These are phyloP conservation scores for Clonostachys rosea DNA, from an alignment of 2,329 filamentous ascomycete genomes.

Conservation along the genomic window DNA sequence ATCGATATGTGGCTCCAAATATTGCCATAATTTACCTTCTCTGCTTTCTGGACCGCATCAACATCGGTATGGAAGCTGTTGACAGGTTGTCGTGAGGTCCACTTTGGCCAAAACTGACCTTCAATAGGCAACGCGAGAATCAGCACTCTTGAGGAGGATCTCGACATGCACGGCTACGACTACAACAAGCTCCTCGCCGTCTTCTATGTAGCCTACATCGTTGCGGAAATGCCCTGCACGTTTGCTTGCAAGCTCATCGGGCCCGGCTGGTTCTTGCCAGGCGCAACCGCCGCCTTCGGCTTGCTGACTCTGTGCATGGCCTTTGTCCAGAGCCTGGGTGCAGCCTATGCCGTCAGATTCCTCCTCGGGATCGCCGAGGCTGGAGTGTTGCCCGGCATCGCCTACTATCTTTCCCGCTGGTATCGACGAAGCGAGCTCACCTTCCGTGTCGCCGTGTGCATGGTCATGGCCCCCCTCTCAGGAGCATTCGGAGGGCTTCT, in stretches of 20 bases:
- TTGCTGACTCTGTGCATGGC: conserved; percentile 55
- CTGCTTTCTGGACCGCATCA: conserved; percentile 29
- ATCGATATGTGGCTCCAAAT: conserved; percentile 23
- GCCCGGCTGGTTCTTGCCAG: conserved; percentile 60
- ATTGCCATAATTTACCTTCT: conserved; percentile 25
- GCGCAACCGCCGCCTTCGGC: conserved; percentile 52
- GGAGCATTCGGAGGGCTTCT: conserved; percentile 65
- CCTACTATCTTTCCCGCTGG: conserved; percentile 62
- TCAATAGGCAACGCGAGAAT: conserved; percentile 25
- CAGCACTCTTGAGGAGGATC: conserved; percentile 26
- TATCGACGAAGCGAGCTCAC: conserved; percentile 58
- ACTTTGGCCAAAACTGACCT: background rate
- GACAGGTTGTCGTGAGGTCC: background rate
- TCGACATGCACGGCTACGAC: conserved; percentile 24
- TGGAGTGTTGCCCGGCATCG: conserved; percentile 11
- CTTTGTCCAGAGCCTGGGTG: conserved; percentile 41
- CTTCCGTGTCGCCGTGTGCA: conserved; percentile 59
- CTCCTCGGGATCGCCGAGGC: no score
- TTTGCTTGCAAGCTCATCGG: conserved; percentile 60
- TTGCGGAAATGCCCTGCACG: conserved; percentile 51
- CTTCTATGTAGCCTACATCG: conserved; percentile 5
- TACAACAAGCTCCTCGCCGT: conserved; percentile 27
- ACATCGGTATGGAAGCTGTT: conserved; percentile 20
- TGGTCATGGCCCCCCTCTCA: conserved; percentile 61
- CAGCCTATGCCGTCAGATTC: conserved; percentile 30